Evolutionary conservation across 1,139 yeast species (phyloP).

Genomic region (Pneumocystis murina): DNA sequence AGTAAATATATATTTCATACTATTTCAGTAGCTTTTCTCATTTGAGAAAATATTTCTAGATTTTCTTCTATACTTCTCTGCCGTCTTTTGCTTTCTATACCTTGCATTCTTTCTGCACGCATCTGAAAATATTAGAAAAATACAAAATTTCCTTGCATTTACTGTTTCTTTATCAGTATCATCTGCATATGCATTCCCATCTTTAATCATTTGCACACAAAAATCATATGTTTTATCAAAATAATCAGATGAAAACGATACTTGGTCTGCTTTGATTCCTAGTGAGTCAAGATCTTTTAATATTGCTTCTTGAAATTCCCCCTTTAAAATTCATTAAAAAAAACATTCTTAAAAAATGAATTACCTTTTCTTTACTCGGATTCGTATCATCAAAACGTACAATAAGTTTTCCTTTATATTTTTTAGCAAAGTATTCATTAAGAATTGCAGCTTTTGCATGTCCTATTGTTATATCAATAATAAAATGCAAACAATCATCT

Average conservation of each 20-base stretch:
- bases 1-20: not conserved
- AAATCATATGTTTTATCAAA: conserved; percentile 78
- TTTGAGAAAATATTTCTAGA: conserved; percentile 69
- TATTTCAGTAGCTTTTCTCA: conserved; percentile 80
- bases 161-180: conserved; percentile 71
- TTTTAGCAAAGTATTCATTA: conserved; percentile 88
- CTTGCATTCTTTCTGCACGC: conserved; percentile 98
- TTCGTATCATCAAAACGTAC: conserved; percentile 95
- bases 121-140: conserved; percentile 26
- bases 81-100: conserved; percentile 79
- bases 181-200: conserved; percentile 92
- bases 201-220: conserved; percentile 73
- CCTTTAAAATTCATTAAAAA: conserved; percentile 18
- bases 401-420: conserved; percentile 84
- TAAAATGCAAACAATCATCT: not conserved
- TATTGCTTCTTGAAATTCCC: conserved; percentile 81
- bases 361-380: conserved; percentile 66
- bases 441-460: conserved; percentile 95
- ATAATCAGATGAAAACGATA: conserved; percentile 85
- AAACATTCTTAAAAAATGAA: not conserved
- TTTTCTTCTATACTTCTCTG: conserved; percentile 84
- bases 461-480: conserved; percentile 29
- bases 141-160: not conserved
- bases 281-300: conserved; percentile 74
- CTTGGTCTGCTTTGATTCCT: conserved; percentile 78